Conservation (phyloP, 2,329 filamentous ascomycete genomes). For the Amesomyces nigricolor region DNA sequence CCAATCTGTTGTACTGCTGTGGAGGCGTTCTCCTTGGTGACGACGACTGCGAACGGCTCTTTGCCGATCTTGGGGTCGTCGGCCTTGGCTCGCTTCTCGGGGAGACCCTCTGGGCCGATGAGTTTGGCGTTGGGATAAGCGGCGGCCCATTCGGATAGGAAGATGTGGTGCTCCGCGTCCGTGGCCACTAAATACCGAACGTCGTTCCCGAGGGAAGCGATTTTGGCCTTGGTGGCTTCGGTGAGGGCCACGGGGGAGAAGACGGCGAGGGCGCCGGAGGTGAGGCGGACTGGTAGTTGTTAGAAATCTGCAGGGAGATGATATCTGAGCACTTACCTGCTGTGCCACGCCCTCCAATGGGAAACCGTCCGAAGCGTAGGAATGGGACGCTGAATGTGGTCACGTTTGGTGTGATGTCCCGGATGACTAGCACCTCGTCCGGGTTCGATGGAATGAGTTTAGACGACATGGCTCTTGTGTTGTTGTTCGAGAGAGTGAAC, state of each 20-base stretch:
- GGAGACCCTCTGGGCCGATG: slow-evolving; percentile 75
- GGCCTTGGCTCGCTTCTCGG: slow-evolving; percentile 68
- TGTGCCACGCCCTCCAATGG: slow-evolving; percentile 82
- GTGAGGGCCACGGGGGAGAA: slow-evolving; percentile 91
- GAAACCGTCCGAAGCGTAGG: slow-evolving; percentile 68
- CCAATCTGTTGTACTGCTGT: slow-evolving; percentile 52
- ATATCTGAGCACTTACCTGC: slow-evolving; percentile 53
- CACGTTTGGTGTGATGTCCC: slow-evolving; percentile 72
- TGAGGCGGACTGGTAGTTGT: slow-evolving; percentile 60
- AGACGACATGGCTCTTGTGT: slow-evolving; percentile 45
- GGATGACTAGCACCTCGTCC: slow-evolving; percentile 81
- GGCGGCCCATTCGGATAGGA: slow-evolving; percentile 75
- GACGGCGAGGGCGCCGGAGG: slow-evolving; percentile 71
- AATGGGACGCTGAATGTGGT: slow-evolving; percentile 81
- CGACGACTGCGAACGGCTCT: slow-evolving; percentile 61
- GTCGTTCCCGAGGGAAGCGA: slow-evolving; percentile 59
- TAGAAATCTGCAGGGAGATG: slow-evolving; percentile 5
- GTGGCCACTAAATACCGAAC: slow-evolving; percentile 81
- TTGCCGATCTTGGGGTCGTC: slow-evolving; percentile 50
- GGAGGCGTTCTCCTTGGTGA: slow-evolving; percentile 46
- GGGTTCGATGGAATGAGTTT: slow-evolving; percentile 66
- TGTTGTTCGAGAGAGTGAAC: slow-evolving; percentile 59
- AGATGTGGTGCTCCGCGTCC: slow-evolving; percentile 93
- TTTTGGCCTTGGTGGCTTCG: slow-evolving; percentile 59
- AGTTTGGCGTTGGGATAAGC: slow-evolving; percentile 75